Conservation (phyloP, 2,329 filamentous ascomycete genomes). For the Domatiomyces globalis region DNA sequence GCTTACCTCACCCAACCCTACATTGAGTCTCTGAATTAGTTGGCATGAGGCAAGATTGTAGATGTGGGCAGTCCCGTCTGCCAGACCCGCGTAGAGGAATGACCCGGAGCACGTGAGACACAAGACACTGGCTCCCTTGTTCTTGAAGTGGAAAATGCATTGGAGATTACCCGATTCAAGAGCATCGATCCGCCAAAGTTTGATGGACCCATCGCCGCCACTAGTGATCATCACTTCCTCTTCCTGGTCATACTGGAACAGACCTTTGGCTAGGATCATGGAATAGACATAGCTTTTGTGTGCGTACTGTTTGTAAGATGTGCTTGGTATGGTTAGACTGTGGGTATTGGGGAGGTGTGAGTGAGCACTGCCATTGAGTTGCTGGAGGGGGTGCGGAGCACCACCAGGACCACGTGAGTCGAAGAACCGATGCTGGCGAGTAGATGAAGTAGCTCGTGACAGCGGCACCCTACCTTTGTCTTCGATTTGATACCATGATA, state of each 20-base stretch:
- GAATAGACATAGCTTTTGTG: constrained; percentile 95
- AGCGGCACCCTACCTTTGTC: constrained; percentile 37
- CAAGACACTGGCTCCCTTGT: constrained; percentile 51
- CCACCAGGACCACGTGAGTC: constrained; percentile 78
- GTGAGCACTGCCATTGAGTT: constrained; percentile 37
- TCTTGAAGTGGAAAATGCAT: constrained; percentile 54
- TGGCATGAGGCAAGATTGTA: constrained; percentile 96
- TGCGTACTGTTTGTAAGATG: constrained; percentile 73
- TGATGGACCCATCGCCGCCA: constrained; percentile 85
- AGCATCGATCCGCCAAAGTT: constrained; percentile 53
- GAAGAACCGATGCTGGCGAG: constrained; percentile 71
- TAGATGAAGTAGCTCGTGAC: constrained; percentile 12
- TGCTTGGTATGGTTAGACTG: constrained; percentile 60
- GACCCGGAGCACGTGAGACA: constrained; percentile 78
- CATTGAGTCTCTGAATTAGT: constrained; percentile 71
- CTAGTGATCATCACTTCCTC: constrained; percentile 76
- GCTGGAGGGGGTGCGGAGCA: constrained; percentile 26
- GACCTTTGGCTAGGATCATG: constrained; percentile 71
- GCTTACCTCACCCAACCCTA: constrained; percentile 61
- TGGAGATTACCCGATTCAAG: constrained; percentile 44
- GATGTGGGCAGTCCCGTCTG: constrained; percentile 77
- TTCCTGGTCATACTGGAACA: constrained; percentile 55
- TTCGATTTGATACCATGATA: constrained; percentile 58
- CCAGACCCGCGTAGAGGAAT: constrained; percentile 81
- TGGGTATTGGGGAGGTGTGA: constrained; percentile 41